phyloP scores from a whole-genome alignment of 179 eudicot genomes.

The Nepenthes alata region DNA sequence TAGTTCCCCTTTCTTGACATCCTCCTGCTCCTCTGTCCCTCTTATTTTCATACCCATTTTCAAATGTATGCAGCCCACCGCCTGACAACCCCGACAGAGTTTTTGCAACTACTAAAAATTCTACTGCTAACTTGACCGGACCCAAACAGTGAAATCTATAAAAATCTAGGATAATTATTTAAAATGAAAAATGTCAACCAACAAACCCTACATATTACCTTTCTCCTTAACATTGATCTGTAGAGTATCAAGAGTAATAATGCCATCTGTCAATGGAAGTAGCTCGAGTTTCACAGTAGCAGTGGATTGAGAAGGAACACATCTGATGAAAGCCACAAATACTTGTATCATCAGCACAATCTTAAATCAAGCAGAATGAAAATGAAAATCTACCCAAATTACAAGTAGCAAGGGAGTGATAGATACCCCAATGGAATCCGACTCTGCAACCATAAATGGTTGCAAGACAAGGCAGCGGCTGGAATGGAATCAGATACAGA shows the following conservation, averaged over 20 bases:
- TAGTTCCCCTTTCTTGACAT: too few relatives aligned
- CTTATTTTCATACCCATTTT: too few relatives aligned
- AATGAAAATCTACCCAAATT: neutral
- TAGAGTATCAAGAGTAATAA: slow-evolving; percentile 86
- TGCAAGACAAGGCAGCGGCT: slow-evolving; percentile 60
- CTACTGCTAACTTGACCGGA: too few relatives aligned
- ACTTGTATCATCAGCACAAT: neutral
- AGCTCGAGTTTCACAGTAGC: slow-evolving; percentile 88
- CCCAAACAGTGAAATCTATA: too few relatives aligned
- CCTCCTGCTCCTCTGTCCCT: too few relatives aligned
- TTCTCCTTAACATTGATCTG: slow-evolving; percentile 76
- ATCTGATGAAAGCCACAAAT: slow-evolving; percentile 33
- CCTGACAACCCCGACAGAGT: too few relatives aligned
- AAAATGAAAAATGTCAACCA: too few relatives aligned
- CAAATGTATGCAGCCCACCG: too few relatives aligned
- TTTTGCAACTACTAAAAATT: too few relatives aligned
- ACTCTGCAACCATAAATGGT: slow-evolving; percentile 94
- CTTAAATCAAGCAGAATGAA: neutral
- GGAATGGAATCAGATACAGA: slow-evolving; percentile 59
- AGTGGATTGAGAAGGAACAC: slow-evolving; percentile 78
- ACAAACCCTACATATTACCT: slow-evolving; percentile 35
- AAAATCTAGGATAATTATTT: too few relatives aligned
- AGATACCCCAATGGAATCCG: slow-evolving; percentile 83
- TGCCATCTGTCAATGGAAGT: slow-evolving; percentile 91
- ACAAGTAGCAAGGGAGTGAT: neutral